A percentile compares a stretch with the other conserved stretches of the same genome.
Evolutionary conservation across 1,284 basidiomycete species (phyloP).

Genomic region (Phellinidium pouzarii): DNA sequence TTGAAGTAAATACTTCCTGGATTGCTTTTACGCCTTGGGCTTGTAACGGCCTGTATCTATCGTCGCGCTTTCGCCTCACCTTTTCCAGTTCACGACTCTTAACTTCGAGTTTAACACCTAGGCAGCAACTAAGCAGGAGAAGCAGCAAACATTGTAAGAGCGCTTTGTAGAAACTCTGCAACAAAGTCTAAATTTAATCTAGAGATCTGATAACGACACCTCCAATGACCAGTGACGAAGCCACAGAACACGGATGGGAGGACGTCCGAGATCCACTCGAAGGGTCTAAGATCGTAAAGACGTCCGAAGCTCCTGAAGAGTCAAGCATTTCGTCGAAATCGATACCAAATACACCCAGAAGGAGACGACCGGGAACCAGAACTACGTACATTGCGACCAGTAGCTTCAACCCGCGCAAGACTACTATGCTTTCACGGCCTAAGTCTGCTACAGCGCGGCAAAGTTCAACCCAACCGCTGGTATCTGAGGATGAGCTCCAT

Average conservation of each 20-base stretch:
- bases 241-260: slow-evolving; percentile 13
- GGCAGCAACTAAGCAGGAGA: too few relatives aligned
- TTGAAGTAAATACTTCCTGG: too few relatives aligned
- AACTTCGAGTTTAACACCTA: too few relatives aligned
- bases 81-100: too few relatives aligned
- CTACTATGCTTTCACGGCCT: neutral
- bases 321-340: neutral
- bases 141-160: too few relatives aligned
- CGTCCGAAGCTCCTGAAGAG: neutral
- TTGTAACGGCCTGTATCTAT: too few relatives aligned
- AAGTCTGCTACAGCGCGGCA: neutral
- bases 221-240: neutral
- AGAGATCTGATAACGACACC: neutral
- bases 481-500: slow-evolving; percentile 15
- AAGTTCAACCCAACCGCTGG: neutral
- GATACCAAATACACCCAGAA: neutral
- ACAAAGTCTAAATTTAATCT: neutral
- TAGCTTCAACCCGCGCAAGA: slow-evolving; percentile 1
- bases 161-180: too few relatives aligned
- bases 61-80: too few relatives aligned
- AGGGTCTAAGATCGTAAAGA: neutral
- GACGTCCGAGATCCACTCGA: slow-evolving; percentile 3
- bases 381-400: slow-evolving; percentile 13
- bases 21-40: too few relatives aligned
- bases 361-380: slow-evolving; percentile 5